Base-by-base conservation (phyloP, 2,329 filamentous ascomycete species). In the Dendryphion nanum region DNA sequence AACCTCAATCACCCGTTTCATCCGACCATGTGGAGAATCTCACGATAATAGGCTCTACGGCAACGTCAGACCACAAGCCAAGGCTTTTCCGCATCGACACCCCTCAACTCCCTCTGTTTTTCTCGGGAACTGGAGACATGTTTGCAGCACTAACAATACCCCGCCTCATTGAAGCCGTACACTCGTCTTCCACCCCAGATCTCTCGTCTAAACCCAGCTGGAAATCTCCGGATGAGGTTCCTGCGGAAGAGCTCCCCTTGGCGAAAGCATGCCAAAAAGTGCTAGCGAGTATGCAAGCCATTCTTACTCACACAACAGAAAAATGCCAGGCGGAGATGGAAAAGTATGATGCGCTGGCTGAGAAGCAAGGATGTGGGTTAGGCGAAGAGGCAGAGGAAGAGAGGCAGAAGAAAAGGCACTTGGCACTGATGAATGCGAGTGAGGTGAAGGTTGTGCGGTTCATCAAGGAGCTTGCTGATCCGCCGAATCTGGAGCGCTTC, bases 41-140 rank as follows among this genome's bases (percentile, higher is more conserved):
- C 10, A 83, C 80, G 18, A 80, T 93, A 23, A 80, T 94, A 40
- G 89, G 89, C 39, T 90, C 86, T 8, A 89, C 83, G 14, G 83
- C 82, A 59, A 82, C 78, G 2, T 73, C 73, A 2, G 69, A 75
- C 37, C 78, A 81, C 48, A 74, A 74, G 29, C 82, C 91, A 0
- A 83, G 93, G n/a, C 77, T 91, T 36, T 98, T 97, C 74, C 83
- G 85, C 56, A 83, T 97, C 56, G 81, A 86, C 39, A 88, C 96
- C 40, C 89, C 91, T 0, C 80, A 85, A 18, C 83, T 96, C 42
- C 86, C 95, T 60, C 87, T 89, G 68, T 95, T 93, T 74, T 98
- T 97, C 69, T 89, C 86, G 54, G 93, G 93, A 28, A 97, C 94
- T 0, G 93, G 93, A 32, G 93, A 98, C 71, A 96, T 98, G 91